Evolutionary conservation across 495 filamentous ascomycete genomes (phyloP).

Genomic region (Penicillium parvum): DNA sequence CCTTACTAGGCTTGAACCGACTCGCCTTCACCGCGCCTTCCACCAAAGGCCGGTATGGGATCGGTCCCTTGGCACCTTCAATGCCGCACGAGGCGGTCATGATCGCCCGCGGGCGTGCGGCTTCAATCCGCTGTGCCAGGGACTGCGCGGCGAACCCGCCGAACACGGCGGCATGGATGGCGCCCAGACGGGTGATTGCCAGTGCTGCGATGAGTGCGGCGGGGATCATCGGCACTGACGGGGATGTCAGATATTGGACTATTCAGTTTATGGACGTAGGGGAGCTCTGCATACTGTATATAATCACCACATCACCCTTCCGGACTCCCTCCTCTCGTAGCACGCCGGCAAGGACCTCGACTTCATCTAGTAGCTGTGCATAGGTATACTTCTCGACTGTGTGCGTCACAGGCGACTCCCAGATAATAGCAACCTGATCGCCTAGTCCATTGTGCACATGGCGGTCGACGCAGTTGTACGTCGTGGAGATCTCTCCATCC

Average conservation of each 20-base stretch:
- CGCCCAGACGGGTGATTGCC: slow-evolving; percentile 75
- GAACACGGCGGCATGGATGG: slow-evolving; percentile 88
- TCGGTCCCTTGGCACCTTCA: slow-evolving; percentile 74
- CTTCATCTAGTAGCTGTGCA: slow-evolving; percentile 69
- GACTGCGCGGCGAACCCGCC: slow-evolving; percentile 81
- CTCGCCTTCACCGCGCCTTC: slow-evolving; percentile 59
- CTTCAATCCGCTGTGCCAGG: slow-evolving; percentile 84
- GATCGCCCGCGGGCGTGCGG: slow-evolving; percentile 67
- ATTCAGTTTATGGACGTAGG: neutral
- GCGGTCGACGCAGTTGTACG: slow-evolving; percentile 85
- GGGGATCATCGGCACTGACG: slow-evolving; percentile 90
- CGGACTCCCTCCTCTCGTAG: slow-evolving; percentile 76
- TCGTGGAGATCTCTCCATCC: slow-evolving; percentile 82
- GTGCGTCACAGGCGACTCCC: slow-evolving; percentile 83
- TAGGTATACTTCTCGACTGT: slow-evolving; percentile 71
- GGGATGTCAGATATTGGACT: neutral
- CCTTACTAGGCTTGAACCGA: slow-evolving; percentile 57
- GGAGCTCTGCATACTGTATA: slow-evolving; percentile 79
- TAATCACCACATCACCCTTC: slow-evolving; percentile 85
- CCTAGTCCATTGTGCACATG: slow-evolving; percentile 77
- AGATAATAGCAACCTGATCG: slow-evolving; percentile 69
- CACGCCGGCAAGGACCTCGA: slow-evolving; percentile 78
- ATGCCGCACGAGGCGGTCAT: slow-evolving; percentile 91
- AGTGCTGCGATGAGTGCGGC: slow-evolving; percentile 80
- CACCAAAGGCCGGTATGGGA: slow-evolving; percentile 67